Conservation (phyloP, 148 eudicot genomes). For the Cornus florida region DNA sequence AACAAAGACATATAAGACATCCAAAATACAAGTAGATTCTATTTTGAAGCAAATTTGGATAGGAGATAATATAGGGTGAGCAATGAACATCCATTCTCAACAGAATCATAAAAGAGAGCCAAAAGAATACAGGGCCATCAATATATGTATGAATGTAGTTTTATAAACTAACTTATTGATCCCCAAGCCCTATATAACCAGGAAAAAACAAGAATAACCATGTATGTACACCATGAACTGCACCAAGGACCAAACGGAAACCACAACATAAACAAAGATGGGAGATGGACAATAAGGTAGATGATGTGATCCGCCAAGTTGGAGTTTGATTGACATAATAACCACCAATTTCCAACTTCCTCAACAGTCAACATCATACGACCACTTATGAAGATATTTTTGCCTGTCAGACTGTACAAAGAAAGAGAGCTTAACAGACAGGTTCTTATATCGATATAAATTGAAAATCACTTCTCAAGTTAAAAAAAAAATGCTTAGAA, state of each 20-base stretch:
- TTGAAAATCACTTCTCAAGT: no score
- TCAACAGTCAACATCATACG: background rate
- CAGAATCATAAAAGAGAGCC: background rate
- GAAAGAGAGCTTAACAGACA: background rate
- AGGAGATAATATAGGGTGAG: background rate
- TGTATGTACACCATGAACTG: no score
- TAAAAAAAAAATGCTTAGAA: no score
- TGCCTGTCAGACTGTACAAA: background rate
- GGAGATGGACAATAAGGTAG: background rate
- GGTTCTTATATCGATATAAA: no score
- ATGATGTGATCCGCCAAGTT: background rate
- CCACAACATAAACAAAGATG: background rate
- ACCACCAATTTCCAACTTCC: background rate
- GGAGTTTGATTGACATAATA: background rate
- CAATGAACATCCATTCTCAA: background rate
- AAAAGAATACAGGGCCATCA: background rate
- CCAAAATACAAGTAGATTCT: no score
- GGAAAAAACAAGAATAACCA: no score
- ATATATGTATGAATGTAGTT: background rate
- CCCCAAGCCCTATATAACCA: no score
- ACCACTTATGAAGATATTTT: background rate
- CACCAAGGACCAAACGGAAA: no score
- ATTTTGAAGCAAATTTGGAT: no score
- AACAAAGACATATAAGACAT: background rate
- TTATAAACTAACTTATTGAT: no score